Evolutionary conservation across 208 protist genomes (phyloP), one percentile per base, ranked within the genome.

Genomic region (Histomonas meleagridis): DNA sequence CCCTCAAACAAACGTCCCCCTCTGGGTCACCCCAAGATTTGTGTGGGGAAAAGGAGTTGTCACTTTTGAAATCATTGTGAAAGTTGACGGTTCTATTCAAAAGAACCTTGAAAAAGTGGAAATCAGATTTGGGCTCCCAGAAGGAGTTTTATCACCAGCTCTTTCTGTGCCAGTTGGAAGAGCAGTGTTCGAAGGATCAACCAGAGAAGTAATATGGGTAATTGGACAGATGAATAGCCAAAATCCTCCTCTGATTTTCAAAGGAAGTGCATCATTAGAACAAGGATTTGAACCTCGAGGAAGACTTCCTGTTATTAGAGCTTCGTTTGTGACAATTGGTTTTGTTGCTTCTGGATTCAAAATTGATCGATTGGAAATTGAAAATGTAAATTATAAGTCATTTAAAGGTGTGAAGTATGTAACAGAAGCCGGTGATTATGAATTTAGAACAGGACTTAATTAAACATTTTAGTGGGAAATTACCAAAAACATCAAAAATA

Each of bases 371-470:
- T 46, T 86, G 0, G 46, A 86, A 9, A 38, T 49, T n/a, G 76
- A 86, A 38, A 86, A 46, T 51, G 26, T 49, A 38, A 46, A 86
- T 48, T 86, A 86, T n/a, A 46, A 32, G 46, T 46, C 76, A 55
- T 86, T 86, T 46, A 86, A n/a, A 9, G 76, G 76, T 26, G 76
- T 86, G 1, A 86, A 86, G 26, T 86, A 86, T 28, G 38, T 51
- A 18, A 32, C 9, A 38, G 16, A 43, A 9, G 21, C 40, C 23
- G 76, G 76, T 38, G 23, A 26, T 28, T 86, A 86, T 55, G 76
- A 86, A 55, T 86, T 86, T 55, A 26, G 76, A 32, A 51, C 76
- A 32, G 70, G 70, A 14, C 40, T 79, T 12, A 14, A 18, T 32
- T 76, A 35, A 76, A 76, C n/a, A n/a, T n/a, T n/a, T n/a, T n/a